Percentiles rank a stretch among this genome's conserved stretches.
phyloP scores from a whole-genome alignment of 2,329 filamentous ascomycete species.

The Fulvia fulva region DNA sequence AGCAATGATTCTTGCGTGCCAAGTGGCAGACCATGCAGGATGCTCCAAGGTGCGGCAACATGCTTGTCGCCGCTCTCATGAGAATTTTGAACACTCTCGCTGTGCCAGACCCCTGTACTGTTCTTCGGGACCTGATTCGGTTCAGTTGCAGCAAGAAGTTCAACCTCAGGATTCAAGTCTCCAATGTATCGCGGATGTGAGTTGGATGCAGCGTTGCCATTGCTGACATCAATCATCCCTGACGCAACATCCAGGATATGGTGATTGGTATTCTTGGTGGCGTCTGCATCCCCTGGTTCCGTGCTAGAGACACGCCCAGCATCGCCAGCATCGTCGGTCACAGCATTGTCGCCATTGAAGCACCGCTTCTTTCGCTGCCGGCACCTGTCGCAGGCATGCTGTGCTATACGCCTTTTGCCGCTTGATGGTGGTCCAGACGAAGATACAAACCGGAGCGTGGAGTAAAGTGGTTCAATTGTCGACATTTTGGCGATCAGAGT shows the following conservation, averaged over 20 bases:
- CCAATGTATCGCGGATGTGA: slow-evolving; percentile 11
- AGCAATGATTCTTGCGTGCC: neutral
- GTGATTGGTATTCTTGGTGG: too few species aligned
- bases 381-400: slow-evolving; percentile 5
- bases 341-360: neutral
- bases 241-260: too few species aligned
- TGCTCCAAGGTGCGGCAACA: slow-evolving; percentile 4
- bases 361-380: slow-evolving; percentile 12
- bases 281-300: neutral
- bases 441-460: slow-evolving; percentile 10
- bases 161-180: slow-evolving; percentile 12
- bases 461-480: neutral
- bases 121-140: slow-evolving; percentile 3
- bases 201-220: neutral
- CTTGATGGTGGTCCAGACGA: neutral
- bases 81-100: neutral
- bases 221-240: neutral
- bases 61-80: neutral
- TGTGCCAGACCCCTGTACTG: slow-evolving; percentile 11
- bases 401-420: slow-evolving; percentile 6
- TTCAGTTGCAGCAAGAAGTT: slow-evolving; percentile 9
- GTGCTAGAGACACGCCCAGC: too few species aligned
- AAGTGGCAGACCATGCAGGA: slow-evolving; percentile 3
- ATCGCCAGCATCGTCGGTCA: neutral
- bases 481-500: neutral